phyloP scores from a whole-genome alignment of 176 grass and related monocot species.

The Aegilops sharonensis region DNA sequence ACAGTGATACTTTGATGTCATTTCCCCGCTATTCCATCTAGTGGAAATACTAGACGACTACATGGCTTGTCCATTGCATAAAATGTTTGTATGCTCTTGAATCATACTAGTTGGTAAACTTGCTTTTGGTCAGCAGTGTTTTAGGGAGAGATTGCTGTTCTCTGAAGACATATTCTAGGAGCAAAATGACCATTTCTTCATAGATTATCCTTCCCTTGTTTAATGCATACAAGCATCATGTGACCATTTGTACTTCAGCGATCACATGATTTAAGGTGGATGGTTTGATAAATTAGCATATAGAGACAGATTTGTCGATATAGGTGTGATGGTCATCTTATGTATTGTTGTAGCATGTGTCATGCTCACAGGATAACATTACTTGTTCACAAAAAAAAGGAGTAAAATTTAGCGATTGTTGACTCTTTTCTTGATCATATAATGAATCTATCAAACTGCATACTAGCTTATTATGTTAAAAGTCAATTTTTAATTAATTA shows the following conservation, averaged over 20 bases:
- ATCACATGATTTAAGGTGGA: slow-evolving; percentile 13
- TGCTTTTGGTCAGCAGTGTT: not conserved
- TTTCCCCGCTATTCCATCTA: slow-evolving; percentile 17
- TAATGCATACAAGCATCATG: not conserved
- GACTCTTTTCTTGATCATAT: slow-evolving; percentile 10
- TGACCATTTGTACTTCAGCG: not conserved
- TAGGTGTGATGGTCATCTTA: not conserved
- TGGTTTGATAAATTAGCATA: slow-evolving; percentile 3
- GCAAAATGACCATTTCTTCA: not conserved
- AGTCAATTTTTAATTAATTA: not conserved
- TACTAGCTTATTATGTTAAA: slow-evolving; percentile 4
- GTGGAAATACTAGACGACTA: not conserved
- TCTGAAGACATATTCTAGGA: not conserved
- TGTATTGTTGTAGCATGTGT: not conserved
- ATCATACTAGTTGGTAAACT: not conserved
- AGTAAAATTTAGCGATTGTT: not conserved
- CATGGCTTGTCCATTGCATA: not conserved
- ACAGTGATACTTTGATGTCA: not conserved
- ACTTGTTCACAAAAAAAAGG: not conserved
- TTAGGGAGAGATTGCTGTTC: not conserved
- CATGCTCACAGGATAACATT: slow-evolving; percentile 7
- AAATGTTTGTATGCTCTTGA: not conserved
- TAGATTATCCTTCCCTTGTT: slow-evolving; percentile 2
- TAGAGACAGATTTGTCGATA: not conserved
- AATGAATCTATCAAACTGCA: not conserved